A percentile compares a stretch with the other conserved stretches of the same genome.
These are phyloP conservation scores for Pisolithus microcarpus DNA, from an alignment of 768 basidiomycete genomes.

Conservation along the genomic window DNA sequence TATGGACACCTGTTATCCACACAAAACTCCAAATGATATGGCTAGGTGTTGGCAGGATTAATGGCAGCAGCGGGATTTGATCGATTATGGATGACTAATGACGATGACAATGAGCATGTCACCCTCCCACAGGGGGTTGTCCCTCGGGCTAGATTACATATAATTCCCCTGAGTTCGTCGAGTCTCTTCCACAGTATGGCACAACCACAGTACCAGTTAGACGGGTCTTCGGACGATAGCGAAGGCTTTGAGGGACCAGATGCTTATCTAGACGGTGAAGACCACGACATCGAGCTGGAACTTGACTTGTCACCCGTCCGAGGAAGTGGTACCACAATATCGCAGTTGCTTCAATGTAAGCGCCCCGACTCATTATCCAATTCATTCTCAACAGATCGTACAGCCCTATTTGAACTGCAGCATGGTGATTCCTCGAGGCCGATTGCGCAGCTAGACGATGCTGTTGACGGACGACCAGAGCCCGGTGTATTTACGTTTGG, in stretches of 20 bases:
- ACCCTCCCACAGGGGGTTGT: too few species aligned
- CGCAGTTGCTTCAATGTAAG: constrained; percentile 27
- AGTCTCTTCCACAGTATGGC: constrained; percentile 9
- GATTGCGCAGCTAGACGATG: background rate
- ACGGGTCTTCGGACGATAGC: constrained; percentile 18
- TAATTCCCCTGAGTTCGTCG: background rate
- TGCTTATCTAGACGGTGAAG: constrained; percentile 28
- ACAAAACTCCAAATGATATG: too few species aligned
- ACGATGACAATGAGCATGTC: too few species aligned
- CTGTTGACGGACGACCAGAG: constrained; percentile 1
- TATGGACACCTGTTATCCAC: too few species aligned
- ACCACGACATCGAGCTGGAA: constrained; percentile 30
- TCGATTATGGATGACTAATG: too few species aligned
- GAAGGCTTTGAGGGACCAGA: constrained; percentile 30
- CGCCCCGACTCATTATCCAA: background rate
- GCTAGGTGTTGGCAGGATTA: too few species aligned
- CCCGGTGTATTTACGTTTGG: constrained; percentile 14
- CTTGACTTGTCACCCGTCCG: constrained; percentile 7
- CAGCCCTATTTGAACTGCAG: constrained; percentile 26
- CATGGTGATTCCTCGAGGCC: constrained; percentile 11
- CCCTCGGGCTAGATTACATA: background rate
- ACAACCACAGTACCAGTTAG: constrained; percentile 15
- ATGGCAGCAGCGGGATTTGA: too few species aligned
- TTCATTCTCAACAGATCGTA: constrained; percentile 1
- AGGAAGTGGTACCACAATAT: constrained; percentile 9